phyloP scores from a whole-genome alignment of 768 basidiomycete species.

The Naganishia friedmannii region DNA sequence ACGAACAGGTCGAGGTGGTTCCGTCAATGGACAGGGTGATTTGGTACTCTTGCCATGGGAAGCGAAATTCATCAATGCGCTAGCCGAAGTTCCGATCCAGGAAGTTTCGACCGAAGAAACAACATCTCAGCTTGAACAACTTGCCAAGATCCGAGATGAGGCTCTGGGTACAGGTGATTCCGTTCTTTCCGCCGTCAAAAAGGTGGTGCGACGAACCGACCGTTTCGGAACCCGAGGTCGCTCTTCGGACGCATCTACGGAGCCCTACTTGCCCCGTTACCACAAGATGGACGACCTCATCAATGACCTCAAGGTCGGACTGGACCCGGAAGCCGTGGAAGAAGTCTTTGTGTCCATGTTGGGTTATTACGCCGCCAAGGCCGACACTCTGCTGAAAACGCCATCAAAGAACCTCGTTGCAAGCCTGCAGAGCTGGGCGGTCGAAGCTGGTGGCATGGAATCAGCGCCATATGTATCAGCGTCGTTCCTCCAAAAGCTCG shows the following conservation, averaged over 20 bases:
- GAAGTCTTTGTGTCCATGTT: constrained; percentile 67
- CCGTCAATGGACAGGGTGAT: constrained; percentile 67
- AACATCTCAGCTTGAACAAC: constrained; percentile 54
- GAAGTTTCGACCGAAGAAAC: constrained; percentile 59
- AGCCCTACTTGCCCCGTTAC: constrained; percentile 36
- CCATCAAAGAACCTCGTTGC: constrained; percentile 56
- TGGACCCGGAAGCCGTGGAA: constrained; percentile 59
- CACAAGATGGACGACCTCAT: constrained; percentile 43
- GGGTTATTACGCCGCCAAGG: constrained; percentile 67
- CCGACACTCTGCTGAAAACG: constrained; percentile 57
- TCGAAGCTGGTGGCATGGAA: constrained; percentile 59
- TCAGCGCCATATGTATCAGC: constrained; percentile 59
- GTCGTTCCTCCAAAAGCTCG: constrained; percentile 56
- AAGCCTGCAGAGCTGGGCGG: constrained; percentile 65
- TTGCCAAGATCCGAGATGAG: constrained; percentile 59
- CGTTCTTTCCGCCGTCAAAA: constrained; percentile 33
- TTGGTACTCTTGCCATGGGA: constrained; percentile 79
- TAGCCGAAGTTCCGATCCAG: constrained; percentile 69
- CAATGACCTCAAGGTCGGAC: constrained; percentile 41
- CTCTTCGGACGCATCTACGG: constrained; percentile 17
- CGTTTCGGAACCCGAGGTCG: constrained; percentile 12
- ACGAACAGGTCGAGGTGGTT: constrained; percentile 71
- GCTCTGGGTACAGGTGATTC: constrained; percentile 36
- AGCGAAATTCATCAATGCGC: constrained; percentile 62
- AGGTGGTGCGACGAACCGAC: constrained; percentile 48